Base-by-base conservation (phyloP, 163 green algal genomes). In the Prototheca wickerhamii region DNA sequence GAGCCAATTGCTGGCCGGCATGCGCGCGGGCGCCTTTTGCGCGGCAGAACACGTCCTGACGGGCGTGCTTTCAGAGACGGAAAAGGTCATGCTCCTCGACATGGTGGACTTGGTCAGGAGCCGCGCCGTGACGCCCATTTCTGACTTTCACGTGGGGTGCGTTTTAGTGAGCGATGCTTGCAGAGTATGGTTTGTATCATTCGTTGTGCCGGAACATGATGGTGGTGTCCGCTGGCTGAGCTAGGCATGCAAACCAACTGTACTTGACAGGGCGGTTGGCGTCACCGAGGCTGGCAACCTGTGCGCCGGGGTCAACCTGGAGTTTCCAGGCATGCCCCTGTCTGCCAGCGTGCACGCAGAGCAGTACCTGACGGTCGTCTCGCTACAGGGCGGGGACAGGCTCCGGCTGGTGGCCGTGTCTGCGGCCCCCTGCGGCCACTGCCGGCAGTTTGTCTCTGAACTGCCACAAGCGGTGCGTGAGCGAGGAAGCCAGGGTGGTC, bases 361-460 rank as follows among this genome's bases (percentile, higher is more conserved):
- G 81, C 93, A 99, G 83, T 98, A 90, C 63, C 64, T 96, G 50
- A 43, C 96, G 15, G 69, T 82, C 33, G 96, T 93, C 72, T 85
- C 85, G 35, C 31, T 89, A 15, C 65, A 80, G 31, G 76, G 88
- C 56, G 76, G 76, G 4, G 93, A 98, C 75, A 63, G 30, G 31
- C 70, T 97, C 0, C 29, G 65, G 0, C 78, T 65, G 12, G 60
- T 98, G 37, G 87, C 86, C 0, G 83, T 98, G 17, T 93, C 82
- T 3, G 86, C 79, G 0, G 86, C 91, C 17, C 93, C 93, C 8
- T 99, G 93, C 73, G 93, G 93, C 25, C 93, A 99, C 78, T 99
- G 93, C 80, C 64, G 89, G 2, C 93, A 99, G 73, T 98, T 99
- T 44, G 86, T 87, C n/a, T 77, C 75, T 20, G 93, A 99, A 81